These are phyloP conservation scores for Plasmodium knowlesi DNA, from an alignment of 169 alveolate species.

Conservation along the genomic window DNA sequence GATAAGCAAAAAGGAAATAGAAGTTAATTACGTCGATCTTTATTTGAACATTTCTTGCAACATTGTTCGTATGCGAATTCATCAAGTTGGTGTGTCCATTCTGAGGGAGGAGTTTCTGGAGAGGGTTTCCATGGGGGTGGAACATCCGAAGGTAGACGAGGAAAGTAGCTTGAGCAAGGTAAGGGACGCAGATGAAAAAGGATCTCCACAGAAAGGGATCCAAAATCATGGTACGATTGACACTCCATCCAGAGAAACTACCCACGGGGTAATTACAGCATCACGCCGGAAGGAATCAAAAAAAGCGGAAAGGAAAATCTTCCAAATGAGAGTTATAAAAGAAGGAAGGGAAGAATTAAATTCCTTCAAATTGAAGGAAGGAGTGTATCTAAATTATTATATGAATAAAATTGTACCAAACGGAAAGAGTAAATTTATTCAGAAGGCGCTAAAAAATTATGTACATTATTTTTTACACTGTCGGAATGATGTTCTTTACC, in stretches of 20 bases:
- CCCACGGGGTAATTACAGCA: neutral
- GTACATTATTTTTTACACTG: slow-evolving; percentile 44
- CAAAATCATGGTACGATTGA: neutral
- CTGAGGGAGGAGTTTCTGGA: slow-evolving; percentile 13
- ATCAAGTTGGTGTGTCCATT: slow-evolving; percentile 1
- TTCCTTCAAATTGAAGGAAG: slow-evolving; percentile 38
- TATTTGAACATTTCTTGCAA: slow-evolving; percentile 28
- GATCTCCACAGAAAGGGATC: neutral
- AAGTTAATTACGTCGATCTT: slow-evolving; percentile 32
- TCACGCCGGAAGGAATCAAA: neutral
- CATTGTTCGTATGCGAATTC: slow-evolving; percentile 23
- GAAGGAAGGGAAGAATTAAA: neutral
- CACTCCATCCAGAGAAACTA: neutral
- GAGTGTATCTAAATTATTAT: slow-evolving; percentile 33
- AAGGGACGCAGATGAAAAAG: neutral
- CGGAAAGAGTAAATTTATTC: slow-evolving; percentile 8
- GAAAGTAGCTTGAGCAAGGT: neutral
- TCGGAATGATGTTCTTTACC: slow-evolving; percentile 17
- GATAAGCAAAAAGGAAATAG: neutral
- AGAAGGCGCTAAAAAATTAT: slow-evolving; percentile 1
- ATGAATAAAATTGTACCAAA: slow-evolving; percentile 22
- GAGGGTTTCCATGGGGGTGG: neutral
- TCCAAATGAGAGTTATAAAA: neutral
- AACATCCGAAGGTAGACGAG: neutral
- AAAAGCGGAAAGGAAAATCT: slow-evolving; percentile 1